Conservation (phyloP, 139 green algal genomes). For the Ostreobium quekettii region DNA sequence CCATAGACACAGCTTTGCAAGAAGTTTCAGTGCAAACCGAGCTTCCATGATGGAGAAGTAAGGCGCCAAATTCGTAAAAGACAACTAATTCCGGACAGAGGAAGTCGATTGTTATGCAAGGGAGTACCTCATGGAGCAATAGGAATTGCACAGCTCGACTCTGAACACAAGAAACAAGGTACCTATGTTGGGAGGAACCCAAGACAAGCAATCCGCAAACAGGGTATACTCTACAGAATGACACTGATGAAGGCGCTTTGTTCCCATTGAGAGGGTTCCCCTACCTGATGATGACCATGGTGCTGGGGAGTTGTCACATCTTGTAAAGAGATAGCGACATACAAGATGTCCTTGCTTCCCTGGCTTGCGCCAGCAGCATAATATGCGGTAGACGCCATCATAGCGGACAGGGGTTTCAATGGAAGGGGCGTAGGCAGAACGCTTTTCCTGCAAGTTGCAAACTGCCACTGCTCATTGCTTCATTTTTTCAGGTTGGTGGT, state of each 20-base stretch:
- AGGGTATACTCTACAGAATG: conserved; percentile 37
- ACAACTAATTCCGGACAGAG: too few species aligned
- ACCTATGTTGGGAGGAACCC: too few species aligned
- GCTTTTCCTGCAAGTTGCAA: conserved; percentile 72
- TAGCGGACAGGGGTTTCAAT: conserved; percentile 70
- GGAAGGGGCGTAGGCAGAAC: conserved; percentile 77
- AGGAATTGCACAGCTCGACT: conserved; percentile 7
- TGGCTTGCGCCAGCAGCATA: conserved; percentile 73
- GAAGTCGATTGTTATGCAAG: too few species aligned
- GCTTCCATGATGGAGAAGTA: too few species aligned
- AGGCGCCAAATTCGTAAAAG: too few species aligned
- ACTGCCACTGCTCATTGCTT: too few species aligned
- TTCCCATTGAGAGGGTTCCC: conserved; percentile 4
- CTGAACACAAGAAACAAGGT: neutral
- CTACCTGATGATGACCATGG: conserved; percentile 68
- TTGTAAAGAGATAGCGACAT: conserved; percentile 89
- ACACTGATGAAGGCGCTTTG: neutral
- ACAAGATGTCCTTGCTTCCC: conserved; percentile 67
- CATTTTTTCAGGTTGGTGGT: too few species aligned
- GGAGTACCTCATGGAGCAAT: too few species aligned
- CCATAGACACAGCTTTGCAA: too few species aligned
- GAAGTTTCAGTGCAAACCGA: too few species aligned
- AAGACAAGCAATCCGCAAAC: conserved; percentile 14
- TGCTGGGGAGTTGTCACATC: conserved; percentile 86
- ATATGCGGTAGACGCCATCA: conserved; percentile 91